A percentile compares a stretch with the other conserved stretches of the same genome.
Evolutionary conservation across 495 filamentous ascomycete species (phyloP).

Genomic region (Elasticomyces elasticus): DNA sequence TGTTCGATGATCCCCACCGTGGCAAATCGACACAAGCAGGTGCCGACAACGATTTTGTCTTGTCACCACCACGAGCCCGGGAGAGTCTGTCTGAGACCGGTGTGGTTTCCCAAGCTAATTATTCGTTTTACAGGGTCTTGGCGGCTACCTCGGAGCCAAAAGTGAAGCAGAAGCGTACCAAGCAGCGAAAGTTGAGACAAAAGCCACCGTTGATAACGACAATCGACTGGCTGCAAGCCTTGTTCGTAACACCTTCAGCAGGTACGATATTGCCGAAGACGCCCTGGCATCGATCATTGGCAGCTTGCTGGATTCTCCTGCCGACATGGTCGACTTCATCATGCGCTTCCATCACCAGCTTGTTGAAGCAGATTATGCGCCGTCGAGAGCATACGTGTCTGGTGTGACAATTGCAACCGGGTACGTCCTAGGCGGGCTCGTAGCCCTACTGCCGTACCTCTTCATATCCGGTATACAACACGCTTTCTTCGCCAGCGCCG

Average conservation of each 20-base stretch:
- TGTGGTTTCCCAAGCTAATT: no score
- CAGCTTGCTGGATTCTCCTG: neutral
- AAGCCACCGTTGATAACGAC: slow-evolving; percentile 11
- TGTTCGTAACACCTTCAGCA: slow-evolving; percentile 1
- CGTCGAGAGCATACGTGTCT: slow-evolving; percentile 21
- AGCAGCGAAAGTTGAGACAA: slow-evolving; percentile 9
- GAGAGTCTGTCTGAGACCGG: no score
- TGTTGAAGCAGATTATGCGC: slow-evolving; percentile 7
- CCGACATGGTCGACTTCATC: slow-evolving; percentile 18
- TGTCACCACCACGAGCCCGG: no score
- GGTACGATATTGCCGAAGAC: slow-evolving; percentile 13
- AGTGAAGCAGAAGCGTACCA: slow-evolving; percentile 43
- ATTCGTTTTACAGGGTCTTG: slow-evolving; percentile 31
- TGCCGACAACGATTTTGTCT: no score
- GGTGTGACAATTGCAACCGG: slow-evolving; percentile 52
- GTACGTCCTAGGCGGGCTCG: slow-evolving; percentile 64
- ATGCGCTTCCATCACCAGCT: slow-evolving; percentile 20
- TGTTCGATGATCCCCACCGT: no score
- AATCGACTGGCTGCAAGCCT: slow-evolving; percentile 1
- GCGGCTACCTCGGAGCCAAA: slow-evolving; percentile 56
- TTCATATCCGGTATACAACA: slow-evolving; percentile 42
- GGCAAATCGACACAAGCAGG: no score
- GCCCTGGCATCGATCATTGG: neutral
- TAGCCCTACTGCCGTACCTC: slow-evolving; percentile 70
- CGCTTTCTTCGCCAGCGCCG: slow-evolving; percentile 59